Evolutionary conservation across 2,329 filamentous ascomycete species (phyloP).

Genomic region (Periconia macrospinosa): DNA sequence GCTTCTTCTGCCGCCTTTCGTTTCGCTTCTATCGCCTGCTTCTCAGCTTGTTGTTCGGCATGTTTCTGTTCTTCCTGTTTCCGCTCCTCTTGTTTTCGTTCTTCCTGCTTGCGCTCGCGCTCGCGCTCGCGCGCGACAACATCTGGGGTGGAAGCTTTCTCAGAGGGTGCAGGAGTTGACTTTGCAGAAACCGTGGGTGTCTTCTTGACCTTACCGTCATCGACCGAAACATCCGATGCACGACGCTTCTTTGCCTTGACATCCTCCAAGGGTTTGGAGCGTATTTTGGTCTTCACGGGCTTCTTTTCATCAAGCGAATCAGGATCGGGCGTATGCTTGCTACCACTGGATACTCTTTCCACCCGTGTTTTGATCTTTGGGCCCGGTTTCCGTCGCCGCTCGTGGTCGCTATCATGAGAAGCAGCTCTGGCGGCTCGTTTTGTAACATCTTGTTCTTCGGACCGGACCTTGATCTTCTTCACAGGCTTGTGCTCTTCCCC

Average conservation of each 20-base stretch:
- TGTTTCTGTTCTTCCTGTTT: constrained; percentile 31
- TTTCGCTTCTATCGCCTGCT: constrained; percentile 29
- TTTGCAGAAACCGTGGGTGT: constrained; percentile 38
- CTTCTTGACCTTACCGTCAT: constrained; percentile 34
- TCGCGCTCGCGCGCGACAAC: constrained; percentile 9
- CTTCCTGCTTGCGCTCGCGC: constrained; percentile 39
- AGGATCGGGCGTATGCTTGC: constrained; percentile 36
- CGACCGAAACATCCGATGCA: constrained; percentile 33
- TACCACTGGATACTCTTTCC: constrained; percentile 20
- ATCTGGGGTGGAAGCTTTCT: constrained; percentile 38
- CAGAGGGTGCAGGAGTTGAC: constrained; percentile 38
- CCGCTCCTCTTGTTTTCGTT: constrained; percentile 11
- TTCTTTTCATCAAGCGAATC: constrained; percentile 41
- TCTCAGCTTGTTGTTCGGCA: constrained; percentile 25
- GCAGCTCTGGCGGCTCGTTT: constrained; percentile 24
- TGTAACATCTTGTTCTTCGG: constrained; percentile 32
- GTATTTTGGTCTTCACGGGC: constrained; percentile 32
- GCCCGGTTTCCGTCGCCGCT: constrained; percentile 22
- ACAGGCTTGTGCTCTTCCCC: constrained; percentile 36
- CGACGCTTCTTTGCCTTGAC: constrained; percentile 33
- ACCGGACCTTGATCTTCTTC: constrained; percentile 35
- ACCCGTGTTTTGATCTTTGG: constrained; percentile 31
- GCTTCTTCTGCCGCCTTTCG: constrained; percentile 28
- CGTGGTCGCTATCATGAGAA: constrained; percentile 37
- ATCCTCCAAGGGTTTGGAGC: constrained; percentile 35